Percentiles rank a stretch among this genome's conserved stretches.
These are phyloP conservation scores for Aureobasidium uvarum DNA, from an alignment of 2,329 filamentous ascomycete genomes.

Conservation along the genomic window DNA sequence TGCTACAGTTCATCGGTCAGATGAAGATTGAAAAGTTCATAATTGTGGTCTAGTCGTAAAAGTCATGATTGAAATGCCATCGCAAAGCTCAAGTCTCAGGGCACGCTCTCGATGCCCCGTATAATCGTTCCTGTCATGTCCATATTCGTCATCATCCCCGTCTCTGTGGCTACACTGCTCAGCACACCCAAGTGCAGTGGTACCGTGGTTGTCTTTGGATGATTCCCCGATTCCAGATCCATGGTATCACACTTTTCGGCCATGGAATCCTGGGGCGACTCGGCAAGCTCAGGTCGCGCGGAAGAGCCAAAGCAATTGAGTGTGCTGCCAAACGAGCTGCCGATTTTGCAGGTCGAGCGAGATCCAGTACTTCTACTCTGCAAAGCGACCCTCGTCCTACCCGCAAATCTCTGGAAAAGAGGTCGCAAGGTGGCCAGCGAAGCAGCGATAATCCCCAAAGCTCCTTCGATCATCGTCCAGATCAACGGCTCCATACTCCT, in stretches of 20 bases:
- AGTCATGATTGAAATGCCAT: not conserved
- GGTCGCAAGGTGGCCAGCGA: conserved; percentile 38
- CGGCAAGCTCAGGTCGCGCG: not conserved
- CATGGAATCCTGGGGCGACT: not conserved
- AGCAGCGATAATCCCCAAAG: conserved; percentile 38
- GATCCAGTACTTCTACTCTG: not conserved
- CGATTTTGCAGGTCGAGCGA: not conserved
- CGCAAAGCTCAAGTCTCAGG: not conserved
- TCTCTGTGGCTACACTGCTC: conserved; percentile 2
- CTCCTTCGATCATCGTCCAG: conserved; percentile 38
- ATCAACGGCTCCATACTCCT: conserved; percentile 26
- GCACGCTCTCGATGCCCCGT: not conserved
- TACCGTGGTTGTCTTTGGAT: not conserved
- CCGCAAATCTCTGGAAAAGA: conserved; percentile 33
- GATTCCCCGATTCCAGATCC: not conserved
- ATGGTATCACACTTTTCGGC: not conserved
- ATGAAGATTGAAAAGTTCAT: too few species aligned
- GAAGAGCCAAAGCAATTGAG: not conserved
- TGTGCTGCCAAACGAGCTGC: not conserved
- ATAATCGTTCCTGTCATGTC: not conserved
- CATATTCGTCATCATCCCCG: not conserved
- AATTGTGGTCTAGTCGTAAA: not conserved
- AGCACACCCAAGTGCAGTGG: not conserved
- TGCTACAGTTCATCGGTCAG: too few species aligned
- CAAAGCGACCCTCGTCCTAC: not conserved